Conservation (phyloP, 2,329 filamentous ascomycete species). For the Arthrobotrys iridis region DNA sequence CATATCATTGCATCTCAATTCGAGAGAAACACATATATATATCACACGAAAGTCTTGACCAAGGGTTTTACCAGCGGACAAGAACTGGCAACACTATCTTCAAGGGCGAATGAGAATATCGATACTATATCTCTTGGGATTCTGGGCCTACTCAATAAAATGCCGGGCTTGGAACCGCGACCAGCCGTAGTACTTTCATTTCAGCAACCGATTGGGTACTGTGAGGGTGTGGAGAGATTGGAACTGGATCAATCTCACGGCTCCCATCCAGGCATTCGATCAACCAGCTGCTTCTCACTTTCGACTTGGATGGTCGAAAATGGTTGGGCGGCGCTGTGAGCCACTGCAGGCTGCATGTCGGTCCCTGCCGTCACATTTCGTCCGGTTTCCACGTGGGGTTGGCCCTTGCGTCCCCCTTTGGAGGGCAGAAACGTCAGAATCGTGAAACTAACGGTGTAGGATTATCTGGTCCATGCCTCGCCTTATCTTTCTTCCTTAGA, state of each 20-base stretch:
- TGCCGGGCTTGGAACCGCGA: background rate
- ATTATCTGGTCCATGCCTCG: background rate
- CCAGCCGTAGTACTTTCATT: slow-evolving; percentile 8
- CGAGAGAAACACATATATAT: background rate
- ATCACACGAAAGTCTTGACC: slow-evolving; percentile 1
- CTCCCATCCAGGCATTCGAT: slow-evolving; percentile 21
- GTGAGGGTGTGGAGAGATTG: background rate
- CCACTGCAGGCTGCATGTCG: slow-evolving; percentile 28
- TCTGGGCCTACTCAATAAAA: background rate
- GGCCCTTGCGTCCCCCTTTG: slow-evolving; percentile 30
- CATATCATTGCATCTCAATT: background rate
- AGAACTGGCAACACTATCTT: background rate
- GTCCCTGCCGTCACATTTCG: slow-evolving; percentile 29
- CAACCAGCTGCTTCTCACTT: background rate
- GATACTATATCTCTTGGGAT: background rate
- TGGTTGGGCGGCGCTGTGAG: background rate
- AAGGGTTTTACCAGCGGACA: background rate
- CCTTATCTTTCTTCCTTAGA: slow-evolving; percentile 11
- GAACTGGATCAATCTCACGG: background rate
- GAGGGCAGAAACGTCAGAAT: slow-evolving; percentile 15
- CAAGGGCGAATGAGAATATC: background rate
- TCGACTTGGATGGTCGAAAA: background rate
- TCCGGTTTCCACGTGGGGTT: slow-evolving; percentile 34
- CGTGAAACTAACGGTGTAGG: slow-evolving; percentile 5
- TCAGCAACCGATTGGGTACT: background rate